phyloP scores from a whole-genome alignment of 1,284 basidiomycete genomes.

The Ustilago loliicola region DNA sequence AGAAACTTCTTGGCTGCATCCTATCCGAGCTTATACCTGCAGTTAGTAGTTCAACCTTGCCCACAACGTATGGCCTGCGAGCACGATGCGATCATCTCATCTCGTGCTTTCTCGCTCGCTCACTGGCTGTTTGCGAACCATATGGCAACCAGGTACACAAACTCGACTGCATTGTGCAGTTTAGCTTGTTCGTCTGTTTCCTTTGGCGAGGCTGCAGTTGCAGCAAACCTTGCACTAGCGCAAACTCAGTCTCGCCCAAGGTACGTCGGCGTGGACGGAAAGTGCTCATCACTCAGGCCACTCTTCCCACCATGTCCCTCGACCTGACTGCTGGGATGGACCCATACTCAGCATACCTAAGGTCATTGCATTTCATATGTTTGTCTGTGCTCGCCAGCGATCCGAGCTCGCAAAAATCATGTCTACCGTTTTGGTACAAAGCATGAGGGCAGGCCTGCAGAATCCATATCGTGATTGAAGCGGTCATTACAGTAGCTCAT shows the following conservation, averaged over 20 bases:
- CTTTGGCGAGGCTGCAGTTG: neutral
- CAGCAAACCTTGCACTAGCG: constrained; percentile 18
- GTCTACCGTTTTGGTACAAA: neutral
- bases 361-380: neutral
- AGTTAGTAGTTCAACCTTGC: neutral
- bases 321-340: neutral
- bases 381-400: too few relatives aligned
- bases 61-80: neutral
- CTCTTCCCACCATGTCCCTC: neutral
- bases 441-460: neutral
- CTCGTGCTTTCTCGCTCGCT: neutral
- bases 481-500: neutral
- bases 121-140: neutral
- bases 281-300: neutral
- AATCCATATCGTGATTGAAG: neutral
- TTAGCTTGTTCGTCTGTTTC: neutral
- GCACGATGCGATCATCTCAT: too few relatives aligned
- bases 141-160: neutral
- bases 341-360: neutral
- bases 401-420: constrained; percentile 1
- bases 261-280: neutral
- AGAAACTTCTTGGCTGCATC: constrained; percentile 27
- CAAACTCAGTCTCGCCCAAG: neutral
- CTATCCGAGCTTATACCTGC: neutral
- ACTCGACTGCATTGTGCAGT: neutral